These are phyloP conservation scores for Micractinium sp. DNA, from an alignment of 139 green algal genomes.

Conservation along the genomic window DNA sequence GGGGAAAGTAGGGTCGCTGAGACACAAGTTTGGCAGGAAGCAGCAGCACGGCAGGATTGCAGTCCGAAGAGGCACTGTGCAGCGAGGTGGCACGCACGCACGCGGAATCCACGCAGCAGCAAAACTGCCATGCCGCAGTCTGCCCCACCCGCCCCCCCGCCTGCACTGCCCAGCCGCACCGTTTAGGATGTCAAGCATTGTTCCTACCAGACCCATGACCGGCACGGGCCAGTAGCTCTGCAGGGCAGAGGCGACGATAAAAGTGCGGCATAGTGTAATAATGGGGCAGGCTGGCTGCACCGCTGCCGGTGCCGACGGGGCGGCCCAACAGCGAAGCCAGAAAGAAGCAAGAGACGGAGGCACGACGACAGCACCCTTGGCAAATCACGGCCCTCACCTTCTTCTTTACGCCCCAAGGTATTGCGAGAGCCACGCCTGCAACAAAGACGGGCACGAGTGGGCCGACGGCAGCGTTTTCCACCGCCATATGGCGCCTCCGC, in stretches of 20 bases:
- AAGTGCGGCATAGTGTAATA: no score
- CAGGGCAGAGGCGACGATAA: neutral
- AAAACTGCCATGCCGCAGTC: neutral
- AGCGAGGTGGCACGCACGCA: neutral
- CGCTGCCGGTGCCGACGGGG: no score
- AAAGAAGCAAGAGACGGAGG: no score
- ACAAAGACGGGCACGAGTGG: neutral
- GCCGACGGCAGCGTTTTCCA: neutral
- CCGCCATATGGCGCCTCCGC: neutral
- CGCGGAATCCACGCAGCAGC: neutral
- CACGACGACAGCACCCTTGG: no score
- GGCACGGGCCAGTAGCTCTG: constrained; percentile 8
- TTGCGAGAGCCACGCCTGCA: neutral
- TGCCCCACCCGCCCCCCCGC: neutral
- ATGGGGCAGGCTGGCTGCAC: no score
- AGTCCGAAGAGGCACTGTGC: neutral
- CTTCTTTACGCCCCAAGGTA: neutral
- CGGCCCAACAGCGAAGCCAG: no score
- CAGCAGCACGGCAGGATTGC: neutral
- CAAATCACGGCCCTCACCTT: neutral
- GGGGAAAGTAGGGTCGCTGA: neutral
- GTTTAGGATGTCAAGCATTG: neutral
- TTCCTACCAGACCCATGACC: neutral
- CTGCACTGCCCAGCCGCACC: neutral
- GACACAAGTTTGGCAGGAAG: neutral